A percentile compares a stretch with the other conserved stretches of the same genome.
phyloP scores from a whole-genome alignment of 2,329 filamentous ascomycete genomes.

The Ophiocordyceps australis region DNA sequence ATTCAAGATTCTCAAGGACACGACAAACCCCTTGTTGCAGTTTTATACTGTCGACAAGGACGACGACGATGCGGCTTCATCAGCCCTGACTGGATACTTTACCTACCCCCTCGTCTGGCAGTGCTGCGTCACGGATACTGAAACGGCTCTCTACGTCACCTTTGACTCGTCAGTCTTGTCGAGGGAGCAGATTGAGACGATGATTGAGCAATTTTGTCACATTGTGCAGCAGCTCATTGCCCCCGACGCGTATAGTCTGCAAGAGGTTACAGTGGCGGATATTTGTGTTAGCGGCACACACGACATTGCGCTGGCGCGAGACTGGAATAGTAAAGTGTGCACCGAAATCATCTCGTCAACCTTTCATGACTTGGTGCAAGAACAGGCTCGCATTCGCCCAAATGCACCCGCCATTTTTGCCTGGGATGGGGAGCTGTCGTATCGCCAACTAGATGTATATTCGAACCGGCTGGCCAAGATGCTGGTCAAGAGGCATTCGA shows the following conservation, averaged over 20 bases:
- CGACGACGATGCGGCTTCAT: too few relatives aligned
- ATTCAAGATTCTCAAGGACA: neutral
- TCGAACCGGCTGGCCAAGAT: conserved; percentile 2
- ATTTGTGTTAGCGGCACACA: too few relatives aligned
- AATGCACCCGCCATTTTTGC: conserved; percentile 16
- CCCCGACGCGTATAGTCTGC: neutral
- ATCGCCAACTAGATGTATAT: conserved; percentile 11
- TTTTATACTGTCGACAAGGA: neutral
- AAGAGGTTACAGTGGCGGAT: too few relatives aligned
- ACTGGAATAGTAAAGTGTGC: too few relatives aligned
- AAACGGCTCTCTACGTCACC: neutral
- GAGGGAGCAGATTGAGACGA: neutral
- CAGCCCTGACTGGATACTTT: conserved; percentile 1
- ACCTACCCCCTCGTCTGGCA: conserved; percentile 2
- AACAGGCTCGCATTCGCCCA: conserved; percentile 1
- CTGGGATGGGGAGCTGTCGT: conserved; percentile 22
- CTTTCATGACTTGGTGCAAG: neutral
- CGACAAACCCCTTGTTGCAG: too few relatives aligned
- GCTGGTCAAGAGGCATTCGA: conserved; percentile 4
- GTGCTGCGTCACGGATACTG: neutral
- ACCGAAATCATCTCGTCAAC: neutral
- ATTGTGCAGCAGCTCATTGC: neutral
- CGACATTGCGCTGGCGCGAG: too few relatives aligned
- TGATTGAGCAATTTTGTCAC: neutral
- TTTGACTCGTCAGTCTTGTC: neutral